A percentile compares a stretch with the other conserved stretches of the same genome.
Evolutionary conservation across 2,329 filamentous ascomycete genomes (phyloP).

Genomic region (Verticillium isaacii): DNA sequence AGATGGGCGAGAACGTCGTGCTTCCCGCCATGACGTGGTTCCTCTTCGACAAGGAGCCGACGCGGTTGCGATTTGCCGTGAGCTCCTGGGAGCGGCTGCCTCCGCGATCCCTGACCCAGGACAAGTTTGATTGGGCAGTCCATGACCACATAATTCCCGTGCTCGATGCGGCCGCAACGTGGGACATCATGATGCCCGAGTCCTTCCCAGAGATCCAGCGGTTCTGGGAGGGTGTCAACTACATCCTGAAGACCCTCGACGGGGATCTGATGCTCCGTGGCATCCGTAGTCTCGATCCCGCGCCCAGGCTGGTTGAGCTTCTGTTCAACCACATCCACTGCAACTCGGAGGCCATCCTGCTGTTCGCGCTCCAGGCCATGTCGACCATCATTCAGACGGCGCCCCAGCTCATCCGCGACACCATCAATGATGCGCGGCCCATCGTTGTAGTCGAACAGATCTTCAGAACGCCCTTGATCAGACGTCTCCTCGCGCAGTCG

Average conservation of each 20-base stretch:
- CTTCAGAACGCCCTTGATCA: slow-evolving; percentile 66
- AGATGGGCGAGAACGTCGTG: slow-evolving; percentile 65
- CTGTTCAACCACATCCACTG: slow-evolving; percentile 52
- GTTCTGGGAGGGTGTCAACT: slow-evolving; percentile 75
- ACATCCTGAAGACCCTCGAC: slow-evolving; percentile 70
- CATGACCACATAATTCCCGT: slow-evolving; percentile 65
- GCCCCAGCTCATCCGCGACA: slow-evolving; percentile 80
- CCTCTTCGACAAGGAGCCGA: slow-evolving; percentile 67
- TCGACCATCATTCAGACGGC: slow-evolving; percentile 69
- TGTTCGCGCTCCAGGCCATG: slow-evolving; percentile 66
- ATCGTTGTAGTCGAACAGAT: slow-evolving; percentile 80
- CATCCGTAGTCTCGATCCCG: slow-evolving; percentile 72
- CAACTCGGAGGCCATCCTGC: slow-evolving; percentile 53
- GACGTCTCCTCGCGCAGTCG: slow-evolving; percentile 56
- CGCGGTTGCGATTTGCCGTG: slow-evolving; percentile 62
- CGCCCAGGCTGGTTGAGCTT: slow-evolving; percentile 65
- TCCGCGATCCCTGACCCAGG: slow-evolving; percentile 54
- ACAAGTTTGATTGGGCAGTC: slow-evolving; percentile 86
- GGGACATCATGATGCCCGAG: slow-evolving; percentile 35
- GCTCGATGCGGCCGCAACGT: slow-evolving; percentile 55
- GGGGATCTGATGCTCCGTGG: slow-evolving; percentile 72
- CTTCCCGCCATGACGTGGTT: slow-evolving; percentile 83
- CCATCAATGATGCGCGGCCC: slow-evolving; percentile 75
- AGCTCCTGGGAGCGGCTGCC: slow-evolving; percentile 64
- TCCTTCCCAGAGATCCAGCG: slow-evolving; percentile 49